Evolutionary conservation across 768 basidiomycete genomes (phyloP).

Genomic region (Galerina sulciceps): DNA sequence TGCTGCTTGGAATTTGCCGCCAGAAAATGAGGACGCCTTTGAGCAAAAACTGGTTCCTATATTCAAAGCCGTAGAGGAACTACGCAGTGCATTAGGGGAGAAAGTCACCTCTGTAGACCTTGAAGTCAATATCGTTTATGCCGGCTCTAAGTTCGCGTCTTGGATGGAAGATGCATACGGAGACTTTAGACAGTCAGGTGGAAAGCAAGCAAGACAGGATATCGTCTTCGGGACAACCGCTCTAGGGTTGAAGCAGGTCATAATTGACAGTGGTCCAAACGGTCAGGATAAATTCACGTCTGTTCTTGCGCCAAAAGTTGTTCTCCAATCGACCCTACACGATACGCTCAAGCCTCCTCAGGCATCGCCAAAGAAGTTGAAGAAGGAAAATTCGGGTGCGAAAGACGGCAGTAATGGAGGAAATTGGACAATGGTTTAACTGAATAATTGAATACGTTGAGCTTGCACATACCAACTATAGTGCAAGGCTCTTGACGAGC

Average conservation of each 20-base stretch:
- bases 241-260: conserved; percentile 19
- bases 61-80: conserved; percentile 27
- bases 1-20: conserved; percentile 13
- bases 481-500: no score
- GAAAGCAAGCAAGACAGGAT: neutral
- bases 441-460: neutral
- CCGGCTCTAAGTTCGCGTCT: conserved; percentile 11
- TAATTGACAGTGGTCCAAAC: neutral
- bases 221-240: conserved; percentile 22
- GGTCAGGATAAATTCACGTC: conserved; percentile 3
- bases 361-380: neutral
- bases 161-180: conserved; percentile 31
- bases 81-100: conserved; percentile 30
- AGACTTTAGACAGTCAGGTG: conserved; percentile 14
- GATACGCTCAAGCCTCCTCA: conserved; percentile 21
- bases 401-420: neutral
- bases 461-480: no score
- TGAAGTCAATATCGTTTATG: conserved; percentile 10
- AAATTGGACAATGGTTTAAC: neutral
- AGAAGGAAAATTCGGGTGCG: neutral
- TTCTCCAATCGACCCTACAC: conserved; percentile 20
- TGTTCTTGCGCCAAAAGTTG: conserved; percentile 21
- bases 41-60: conserved; percentile 27
- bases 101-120: conserved; percentile 31
- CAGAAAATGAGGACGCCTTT: conserved; percentile 18